A percentile compares a stretch with the other conserved stretches of the same genome.
phyloP scores from a whole-genome alignment of 768 basidiomycete species.

The Tephrocybe sp. region DNA sequence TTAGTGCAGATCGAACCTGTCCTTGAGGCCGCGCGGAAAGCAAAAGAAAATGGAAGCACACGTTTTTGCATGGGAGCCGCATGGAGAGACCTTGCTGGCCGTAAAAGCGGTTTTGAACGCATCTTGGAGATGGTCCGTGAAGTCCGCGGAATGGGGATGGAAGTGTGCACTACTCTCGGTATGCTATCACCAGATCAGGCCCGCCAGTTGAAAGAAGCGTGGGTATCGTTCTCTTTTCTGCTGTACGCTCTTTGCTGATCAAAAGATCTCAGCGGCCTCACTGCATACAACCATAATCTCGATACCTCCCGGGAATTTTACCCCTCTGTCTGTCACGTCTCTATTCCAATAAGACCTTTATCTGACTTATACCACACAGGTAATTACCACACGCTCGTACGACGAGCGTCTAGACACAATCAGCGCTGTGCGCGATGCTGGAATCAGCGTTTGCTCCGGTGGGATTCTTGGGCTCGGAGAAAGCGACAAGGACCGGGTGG shows the following conservation, averaged over 20 bases:
- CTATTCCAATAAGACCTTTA: neutral
- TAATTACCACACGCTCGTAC: slow-evolving; percentile 92
- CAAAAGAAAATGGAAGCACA: slow-evolving; percentile 95
- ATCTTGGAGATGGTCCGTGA: slow-evolving; percentile 91
- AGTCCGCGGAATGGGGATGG: slow-evolving; percentile 95
- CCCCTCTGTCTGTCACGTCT: slow-evolving; percentile 58
- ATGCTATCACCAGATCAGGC: slow-evolving; percentile 97
- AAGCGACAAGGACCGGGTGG: slow-evolving; percentile 83
- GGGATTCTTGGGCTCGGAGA: slow-evolving; percentile 96
- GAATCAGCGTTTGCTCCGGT: slow-evolving; percentile 96
- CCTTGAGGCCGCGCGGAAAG: slow-evolving; percentile 86
- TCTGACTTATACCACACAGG: slow-evolving; percentile 41
- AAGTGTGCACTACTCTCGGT: slow-evolving; percentile 97
- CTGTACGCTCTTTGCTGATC: slow-evolving; percentile 2
- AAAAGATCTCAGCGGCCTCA: slow-evolving; percentile 63
- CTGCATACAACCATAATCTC: slow-evolving; percentile 98
- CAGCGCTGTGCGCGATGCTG: slow-evolving; percentile 85
- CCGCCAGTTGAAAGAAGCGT: slow-evolving; percentile 89
- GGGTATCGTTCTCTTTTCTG: slow-evolving; percentile 27
- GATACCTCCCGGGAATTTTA: slow-evolving; percentile 98
- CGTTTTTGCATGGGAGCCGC: slow-evolving; percentile 99
- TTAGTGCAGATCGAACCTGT: slow-evolving; percentile 90
- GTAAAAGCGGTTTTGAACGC: slow-evolving; percentile 90
- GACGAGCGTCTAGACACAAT: slow-evolving; percentile 93
- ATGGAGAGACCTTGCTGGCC: slow-evolving; percentile 91